These are phyloP conservation scores for Punctularia strigosozonata DNA, from an alignment of 768 basidiomycete genomes.

Conservation along the genomic window DNA sequence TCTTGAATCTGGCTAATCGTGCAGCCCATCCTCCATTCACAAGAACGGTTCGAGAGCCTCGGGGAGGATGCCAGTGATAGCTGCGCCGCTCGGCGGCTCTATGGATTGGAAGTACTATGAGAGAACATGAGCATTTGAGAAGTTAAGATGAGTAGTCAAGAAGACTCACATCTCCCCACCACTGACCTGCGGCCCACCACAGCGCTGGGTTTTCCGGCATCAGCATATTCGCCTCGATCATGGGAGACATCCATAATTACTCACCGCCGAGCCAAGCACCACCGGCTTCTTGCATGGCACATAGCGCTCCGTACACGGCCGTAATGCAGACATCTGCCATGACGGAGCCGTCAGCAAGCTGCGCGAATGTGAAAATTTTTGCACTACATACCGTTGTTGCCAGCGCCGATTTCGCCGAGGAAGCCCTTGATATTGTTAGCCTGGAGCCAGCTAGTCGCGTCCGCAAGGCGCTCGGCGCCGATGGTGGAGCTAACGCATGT, in stretches of 20 bases:
- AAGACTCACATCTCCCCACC: slow-evolving; percentile 41
- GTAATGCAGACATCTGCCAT: slow-evolving; percentile 24
- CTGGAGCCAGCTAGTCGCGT: slow-evolving; percentile 49
- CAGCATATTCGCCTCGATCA: too few species aligned
- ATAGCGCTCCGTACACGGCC: slow-evolving; percentile 44
- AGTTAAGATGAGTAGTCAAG: background rate
- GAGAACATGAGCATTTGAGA: slow-evolving; percentile 5
- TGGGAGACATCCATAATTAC: too few species aligned
- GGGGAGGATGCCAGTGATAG: slow-evolving; percentile 42
- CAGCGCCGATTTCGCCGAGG: slow-evolving; percentile 52
- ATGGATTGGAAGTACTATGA: slow-evolving; percentile 46
- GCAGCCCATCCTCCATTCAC: too few species aligned
- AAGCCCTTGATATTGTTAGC: slow-evolving; percentile 48
- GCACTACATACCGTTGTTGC: slow-evolving; percentile 16
- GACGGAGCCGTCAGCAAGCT: slow-evolving; percentile 4
- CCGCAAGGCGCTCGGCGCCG: slow-evolving; percentile 42
- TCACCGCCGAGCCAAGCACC: slow-evolving; percentile 52
- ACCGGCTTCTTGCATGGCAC: slow-evolving; percentile 45
- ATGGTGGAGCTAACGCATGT: slow-evolving; percentile 50
- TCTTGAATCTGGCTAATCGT: too few species aligned
- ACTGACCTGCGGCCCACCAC: slow-evolving; percentile 57
- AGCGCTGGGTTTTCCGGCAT: too few species aligned
- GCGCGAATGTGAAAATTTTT: slow-evolving; percentile 10
- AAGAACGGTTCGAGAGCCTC: slow-evolving; percentile 45
- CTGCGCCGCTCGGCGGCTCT: slow-evolving; percentile 45